Base-by-base conservation (phyloP, 257 asterid genomes). In the Parsonsia alboflavescens region DNA sequence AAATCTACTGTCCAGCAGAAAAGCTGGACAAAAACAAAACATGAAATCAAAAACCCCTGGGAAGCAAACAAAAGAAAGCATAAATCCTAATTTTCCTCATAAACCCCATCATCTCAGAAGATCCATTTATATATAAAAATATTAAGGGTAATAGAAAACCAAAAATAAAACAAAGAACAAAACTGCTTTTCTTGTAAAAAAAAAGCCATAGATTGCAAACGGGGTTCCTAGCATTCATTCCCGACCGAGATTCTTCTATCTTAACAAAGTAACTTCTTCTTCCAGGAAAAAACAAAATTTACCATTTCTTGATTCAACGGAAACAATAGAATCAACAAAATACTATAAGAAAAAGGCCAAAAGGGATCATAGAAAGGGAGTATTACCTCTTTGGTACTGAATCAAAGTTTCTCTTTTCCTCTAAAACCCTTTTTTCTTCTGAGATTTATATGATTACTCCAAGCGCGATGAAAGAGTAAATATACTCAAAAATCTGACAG, bases 21-120 rank as follows among this genome's bases (percentile, higher is more conserved):
- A 65, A 39, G 65, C 2, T 6, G 24, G 5, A 64, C 19, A 63
- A 33, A 4, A 15, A 4, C 42, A 22, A 46, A n/a, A 0, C 59
- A 70, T 21, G 26, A 75, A 69, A 76, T n/a, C 10, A 53, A 73
- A 56, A 66, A 61, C 74, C 71, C 72, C 50, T 70, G 68, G 53
- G 28, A 73, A 73, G 21, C 36, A 79, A 78, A 64, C 61, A 26
- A n/a, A 54, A 66, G 76, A 69, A 70, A 75, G 17, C 70, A 46
- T 41, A 26, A 41, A 48, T 48, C 48, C 44, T 1, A 28, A 19
- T 61, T 54, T 15, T 30, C 49, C 36, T n/a, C 11, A 39, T 7
- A 57, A 74, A 74, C 6, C 75, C 58, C 53, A 52, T 57, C n/a
- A 56, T 39, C 52, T 1, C 30, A 45, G 39, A 16, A 2, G n/a